A percentile compares a stretch with the other conserved stretches of the same genome.
phyloP scores from a whole-genome alignment of 169 alveolate species.

The Babesia caballi region DNA sequence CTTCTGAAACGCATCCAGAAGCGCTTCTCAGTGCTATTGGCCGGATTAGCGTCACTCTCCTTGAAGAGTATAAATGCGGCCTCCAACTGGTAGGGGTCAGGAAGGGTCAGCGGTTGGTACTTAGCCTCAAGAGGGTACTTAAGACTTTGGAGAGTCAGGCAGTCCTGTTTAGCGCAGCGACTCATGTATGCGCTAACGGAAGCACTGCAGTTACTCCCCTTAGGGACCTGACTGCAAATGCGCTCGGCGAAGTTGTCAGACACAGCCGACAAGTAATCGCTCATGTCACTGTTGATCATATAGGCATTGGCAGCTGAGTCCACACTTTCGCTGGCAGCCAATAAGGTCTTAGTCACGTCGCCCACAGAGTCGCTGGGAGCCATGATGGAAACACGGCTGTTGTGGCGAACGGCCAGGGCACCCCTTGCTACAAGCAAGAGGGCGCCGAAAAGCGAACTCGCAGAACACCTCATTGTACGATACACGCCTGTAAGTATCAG shows the following conservation, averaged over 20 bases:
- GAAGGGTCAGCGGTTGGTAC: slow-evolving; percentile 21
- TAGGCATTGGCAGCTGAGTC: background rate
- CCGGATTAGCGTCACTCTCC: slow-evolving; percentile 25
- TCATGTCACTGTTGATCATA: background rate
- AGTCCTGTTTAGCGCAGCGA: slow-evolving; percentile 41
- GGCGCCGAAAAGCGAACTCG: background rate
- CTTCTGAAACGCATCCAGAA: slow-evolving; percentile 20
- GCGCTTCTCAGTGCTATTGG: background rate
- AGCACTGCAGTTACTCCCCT: slow-evolving; percentile 14
- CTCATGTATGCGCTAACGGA: slow-evolving; percentile 3
- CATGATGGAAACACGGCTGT: background rate
- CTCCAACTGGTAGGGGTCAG: slow-evolving; percentile 47
- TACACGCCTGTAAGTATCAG: too few species aligned
- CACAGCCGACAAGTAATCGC: background rate
- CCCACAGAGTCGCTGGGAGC: slow-evolving; percentile 6
- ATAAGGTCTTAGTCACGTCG: background rate
- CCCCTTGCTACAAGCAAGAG: background rate
- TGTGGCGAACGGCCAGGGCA: slow-evolving; percentile 4
- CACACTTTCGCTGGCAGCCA: background rate
- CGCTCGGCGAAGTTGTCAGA: background rate
- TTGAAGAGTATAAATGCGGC: slow-evolving; percentile 37
- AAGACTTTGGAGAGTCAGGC: slow-evolving; percentile 26
- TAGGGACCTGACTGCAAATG: background rate
- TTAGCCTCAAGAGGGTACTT: background rate
- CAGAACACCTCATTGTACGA: background rate